Evolutionary conservation across 2,329 filamentous ascomycete species (phyloP), one percentile per base, ranked within the genome.

Genomic region (Coniochaeta sp.): DNA sequence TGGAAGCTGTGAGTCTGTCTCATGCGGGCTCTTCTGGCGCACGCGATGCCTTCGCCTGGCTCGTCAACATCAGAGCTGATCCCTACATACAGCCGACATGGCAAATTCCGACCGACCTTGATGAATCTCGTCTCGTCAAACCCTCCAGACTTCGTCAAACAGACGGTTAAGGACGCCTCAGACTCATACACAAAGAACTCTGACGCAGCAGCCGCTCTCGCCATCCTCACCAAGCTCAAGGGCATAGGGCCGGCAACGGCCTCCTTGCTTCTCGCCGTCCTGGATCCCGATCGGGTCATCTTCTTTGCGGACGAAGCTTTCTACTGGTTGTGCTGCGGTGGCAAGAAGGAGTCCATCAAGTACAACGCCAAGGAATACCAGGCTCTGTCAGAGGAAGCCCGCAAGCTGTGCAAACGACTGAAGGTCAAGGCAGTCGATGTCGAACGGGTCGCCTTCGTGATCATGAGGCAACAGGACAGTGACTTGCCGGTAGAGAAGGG

Each of bases 221-320:
- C 74, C 3, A 67, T 69, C 1, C 71, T 91, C 10, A 75, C 74
- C 1, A 74, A 74, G 51, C 71, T 94, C n/a, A 84, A 76, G 56
- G 89, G 89, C 30, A 81, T 95, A 55, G 89, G 89, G 0, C 87
- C 89, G 1, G 89, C 89, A 7, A 92, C 88, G 1, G 88, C 87
- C 0, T 89, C 86, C 1, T 77, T 94, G 28, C 69, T 92, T 1
- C 75, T 94, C 3, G 79, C 84, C 4, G 79, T 86, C 4, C 78
- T 83, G 56, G 76, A 83, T 54, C 77, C 84, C 0, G 65, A 72
- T 0, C 67, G 69, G 12, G 74, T 84, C 48, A 77, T 87, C 1
- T 92, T 92, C 73, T 92, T 92, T 68, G 87, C 84, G 2, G 89
- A 95, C 61, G 89, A 94, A 67, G 76, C 85, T 3, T 92, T 84